Percentiles rank a stretch among this genome's conserved stretches.
Conservation (phyloP, 495 filamentous ascomycete species). For the Hypoxylon intermedium region DNA sequence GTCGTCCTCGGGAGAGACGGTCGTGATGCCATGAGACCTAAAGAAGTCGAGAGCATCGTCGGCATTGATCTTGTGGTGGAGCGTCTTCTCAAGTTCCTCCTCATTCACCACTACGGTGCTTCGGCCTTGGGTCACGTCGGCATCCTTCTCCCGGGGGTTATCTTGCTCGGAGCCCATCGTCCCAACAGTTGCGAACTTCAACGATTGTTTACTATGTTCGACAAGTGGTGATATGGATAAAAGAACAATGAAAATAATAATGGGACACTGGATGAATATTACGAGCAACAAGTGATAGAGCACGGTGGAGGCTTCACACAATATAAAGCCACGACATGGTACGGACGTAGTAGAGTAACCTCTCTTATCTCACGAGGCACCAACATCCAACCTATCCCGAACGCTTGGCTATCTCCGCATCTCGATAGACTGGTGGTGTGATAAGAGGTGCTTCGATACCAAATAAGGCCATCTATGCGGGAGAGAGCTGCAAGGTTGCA, state of each 20-base stretch:
- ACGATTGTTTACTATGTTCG: background rate
- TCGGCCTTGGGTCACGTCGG: background rate
- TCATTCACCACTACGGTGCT: background rate
- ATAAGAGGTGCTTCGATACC: background rate
- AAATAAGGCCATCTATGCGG: background rate
- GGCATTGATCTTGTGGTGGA: slow-evolving; percentile 2
- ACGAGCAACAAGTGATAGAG: background rate
- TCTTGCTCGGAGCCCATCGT: background rate
- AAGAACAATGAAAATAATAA: too few relatives aligned
- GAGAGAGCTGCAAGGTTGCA: too few relatives aligned
- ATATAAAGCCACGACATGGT: background rate
- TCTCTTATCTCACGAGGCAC: background rate
- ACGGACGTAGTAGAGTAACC: background rate
- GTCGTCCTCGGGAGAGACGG: slow-evolving; percentile 3
- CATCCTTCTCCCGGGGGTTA: background rate
- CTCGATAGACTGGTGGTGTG: background rate
- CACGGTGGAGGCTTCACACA: background rate
- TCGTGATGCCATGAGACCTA: slow-evolving; percentile 1
- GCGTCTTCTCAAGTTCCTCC: background rate
- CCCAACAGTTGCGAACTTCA: background rate
- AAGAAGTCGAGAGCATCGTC: slow-evolving; percentile 8
- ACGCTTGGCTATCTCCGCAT: background rate
- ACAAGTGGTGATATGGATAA: background rate
- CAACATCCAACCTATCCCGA: background rate
- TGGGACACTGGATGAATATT: background rate